Base-by-base conservation (phyloP, 257 asterid genomes). In the Solanum dulcamara region DNA sequence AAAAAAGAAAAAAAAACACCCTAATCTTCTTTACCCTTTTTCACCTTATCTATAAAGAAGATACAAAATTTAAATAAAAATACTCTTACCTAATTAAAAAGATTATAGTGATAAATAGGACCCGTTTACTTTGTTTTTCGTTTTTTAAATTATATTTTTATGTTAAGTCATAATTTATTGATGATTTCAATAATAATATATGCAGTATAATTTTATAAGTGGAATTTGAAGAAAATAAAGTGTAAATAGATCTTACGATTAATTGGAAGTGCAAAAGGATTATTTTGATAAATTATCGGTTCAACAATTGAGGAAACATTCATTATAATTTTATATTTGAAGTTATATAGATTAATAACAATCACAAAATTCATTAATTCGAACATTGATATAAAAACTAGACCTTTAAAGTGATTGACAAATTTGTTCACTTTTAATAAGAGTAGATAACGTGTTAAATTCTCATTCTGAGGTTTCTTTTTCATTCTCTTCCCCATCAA, bases 11-110 rank as follows among this genome's bases (percentile, higher is more conserved):
- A 30, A 62, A 12, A 77, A 89, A 84, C 38, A 87, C 86, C 81
- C 84, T 17, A 66, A 85, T 88, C 81, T 83, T 28, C 71, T 71
- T 84, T 24, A 9, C 38, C 38, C 38, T n/a, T 46, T 46, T 64
- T 51, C 85, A 24, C 53, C 37, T 62, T 5, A 12, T 38, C 55
- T 60, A 59, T 22, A 8, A 22, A 55, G 64, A 55, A 0, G 64
- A 55, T 22, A 8, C 9, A 12, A 46, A 24, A 24, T 46, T 33
- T 10, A 22, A 40, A 22, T 70, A 5, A 71, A 71, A 5, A 71
- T 71, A 4, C 32, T 37, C 51, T 22, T 22, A 5, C 11, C 30
- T 5, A 62, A 26, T 62, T 62, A 12, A 60, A 60, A 26, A 5
- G 9, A 26, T 51, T 1, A 1, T 50, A 57, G 15, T n/a, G 20